Percentiles rank a stretch among this genome's conserved stretches.
Conservation (phyloP, 1,284 basidiomycete genomes). For the Peniophora sp. region DNA sequence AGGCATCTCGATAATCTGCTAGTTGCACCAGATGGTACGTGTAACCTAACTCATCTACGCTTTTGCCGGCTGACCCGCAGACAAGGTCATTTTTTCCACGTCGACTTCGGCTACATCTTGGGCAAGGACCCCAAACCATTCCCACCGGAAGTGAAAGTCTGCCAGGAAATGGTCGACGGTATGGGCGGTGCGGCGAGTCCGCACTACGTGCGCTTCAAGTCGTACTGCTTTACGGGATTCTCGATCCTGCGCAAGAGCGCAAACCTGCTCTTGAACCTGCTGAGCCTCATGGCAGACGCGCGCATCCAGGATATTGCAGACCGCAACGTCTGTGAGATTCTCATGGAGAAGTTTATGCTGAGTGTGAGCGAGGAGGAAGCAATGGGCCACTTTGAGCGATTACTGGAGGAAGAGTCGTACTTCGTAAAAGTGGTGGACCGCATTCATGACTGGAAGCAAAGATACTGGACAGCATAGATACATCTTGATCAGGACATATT, state of each 20-base stretch:
- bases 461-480: slow-evolving; percentile 55
- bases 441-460: slow-evolving; percentile 83
- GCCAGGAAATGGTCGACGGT: slow-evolving; percentile 99
- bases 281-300: slow-evolving; percentile 96
- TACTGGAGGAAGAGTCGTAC: slow-evolving; percentile 94
- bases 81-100: slow-evolving; percentile 81
- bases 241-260: slow-evolving; percentile 93
- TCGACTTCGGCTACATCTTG: slow-evolving; percentile 98
- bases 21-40: slow-evolving; percentile 82
- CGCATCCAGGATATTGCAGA: slow-evolving; percentile 97
- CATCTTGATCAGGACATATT: no score
- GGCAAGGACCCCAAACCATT: slow-evolving; percentile 98
- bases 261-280: slow-evolving; percentile 95
- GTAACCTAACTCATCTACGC: slow-evolving; percentile 25
- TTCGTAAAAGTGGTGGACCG: slow-evolving; percentile 89
- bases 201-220: slow-evolving; percentile 93
- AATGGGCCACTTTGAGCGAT: slow-evolving; percentile 91
- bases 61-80: not conserved
- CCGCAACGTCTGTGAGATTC: slow-evolving; percentile 78
- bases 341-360: slow-evolving; percentile 95
- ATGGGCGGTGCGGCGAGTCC: slow-evolving; percentile 95
- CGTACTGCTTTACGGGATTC: slow-evolving; percentile 94
- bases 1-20: slow-evolving; percentile 96
- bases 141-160: slow-evolving; percentile 96
- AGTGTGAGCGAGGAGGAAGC: slow-evolving; percentile 95